A percentile compares a stretch with the other conserved stretches of the same genome.
phyloP scores from a whole-genome alignment of 2,329 filamentous ascomycete species.

The Monilinia laxa region DNA sequence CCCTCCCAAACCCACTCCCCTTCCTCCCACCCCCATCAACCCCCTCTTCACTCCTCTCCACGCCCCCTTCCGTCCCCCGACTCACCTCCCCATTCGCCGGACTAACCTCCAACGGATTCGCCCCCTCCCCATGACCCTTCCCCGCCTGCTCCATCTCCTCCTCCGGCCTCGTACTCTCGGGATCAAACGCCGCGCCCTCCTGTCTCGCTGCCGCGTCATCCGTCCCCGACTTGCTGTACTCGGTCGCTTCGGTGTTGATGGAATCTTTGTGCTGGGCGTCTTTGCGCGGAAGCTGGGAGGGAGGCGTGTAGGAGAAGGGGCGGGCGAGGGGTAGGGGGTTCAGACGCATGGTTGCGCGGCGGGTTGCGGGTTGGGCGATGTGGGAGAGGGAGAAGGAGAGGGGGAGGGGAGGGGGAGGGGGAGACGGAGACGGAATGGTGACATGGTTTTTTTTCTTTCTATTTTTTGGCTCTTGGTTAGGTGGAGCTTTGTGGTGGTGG shows the following conservation, averaged over 20 bases:
- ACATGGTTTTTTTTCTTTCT: too few species aligned
- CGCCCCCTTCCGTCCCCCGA: constrained; percentile 47
- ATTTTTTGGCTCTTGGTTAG: too few species aligned
- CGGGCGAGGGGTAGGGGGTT: too few species aligned
- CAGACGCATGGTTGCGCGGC: too few species aligned
- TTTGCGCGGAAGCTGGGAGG: constrained; percentile 40
- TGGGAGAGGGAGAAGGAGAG: too few species aligned
- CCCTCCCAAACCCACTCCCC: constrained; percentile 45
- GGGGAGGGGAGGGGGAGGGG: too few species aligned
- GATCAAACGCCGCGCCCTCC: constrained; percentile 66
- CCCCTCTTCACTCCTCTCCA: constrained; percentile 50
- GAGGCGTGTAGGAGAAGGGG: neutral
- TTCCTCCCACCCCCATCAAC: constrained; percentile 43
- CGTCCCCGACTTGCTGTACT: constrained; percentile 67
- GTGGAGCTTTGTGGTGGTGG: neutral
- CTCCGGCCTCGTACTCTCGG: constrained; percentile 44
- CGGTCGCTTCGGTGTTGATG: constrained; percentile 63
- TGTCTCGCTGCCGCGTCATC: constrained; percentile 57
- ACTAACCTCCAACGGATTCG: constrained; percentile 57
- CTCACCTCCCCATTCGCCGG: constrained; percentile 55
- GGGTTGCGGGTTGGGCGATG: too few species aligned
- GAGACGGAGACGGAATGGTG: too few species aligned
- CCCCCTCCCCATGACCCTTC: constrained; percentile 13
- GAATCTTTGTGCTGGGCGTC: constrained; percentile 58
- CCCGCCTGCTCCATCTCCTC: constrained; percentile 49